Conservation (phyloP, 768 basidiomycete genomes). For the Exidia glandulosa region DNA sequence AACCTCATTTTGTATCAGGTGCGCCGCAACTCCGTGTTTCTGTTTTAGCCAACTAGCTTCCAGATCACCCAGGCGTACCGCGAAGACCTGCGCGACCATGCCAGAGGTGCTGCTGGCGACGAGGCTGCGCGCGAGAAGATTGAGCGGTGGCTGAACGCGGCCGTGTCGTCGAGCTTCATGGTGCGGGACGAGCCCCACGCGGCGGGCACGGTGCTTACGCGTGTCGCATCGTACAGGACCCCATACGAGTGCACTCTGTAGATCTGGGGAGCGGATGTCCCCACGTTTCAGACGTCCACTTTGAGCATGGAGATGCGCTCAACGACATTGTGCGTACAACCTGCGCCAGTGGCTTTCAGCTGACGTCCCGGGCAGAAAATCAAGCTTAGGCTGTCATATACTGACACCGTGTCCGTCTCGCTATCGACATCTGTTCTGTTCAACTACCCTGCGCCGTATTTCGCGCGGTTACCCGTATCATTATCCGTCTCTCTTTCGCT, state of each 20-base stretch:
- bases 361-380: slow-evolving; percentile 40
- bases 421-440: slow-evolving; percentile 73
- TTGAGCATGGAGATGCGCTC: slow-evolving; percentile 25
- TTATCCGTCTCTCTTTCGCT: slow-evolving; percentile 67
- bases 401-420: slow-evolving; percentile 73
- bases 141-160: slow-evolving; percentile 71
- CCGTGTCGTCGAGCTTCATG: slow-evolving; percentile 58
- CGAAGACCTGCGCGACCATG: slow-evolving; percentile 61
- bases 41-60: not conserved
- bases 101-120: slow-evolving; percentile 63
- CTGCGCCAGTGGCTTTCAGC: slow-evolving; percentile 7
- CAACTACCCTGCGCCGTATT: slow-evolving; percentile 75
- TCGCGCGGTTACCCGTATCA: slow-evolving; percentile 73
- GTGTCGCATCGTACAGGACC: slow-evolving; percentile 41
- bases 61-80: slow-evolving; percentile 67
- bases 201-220: not conserved
- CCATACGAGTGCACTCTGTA: slow-evolving; percentile 75
- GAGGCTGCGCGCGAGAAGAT: slow-evolving; percentile 71
- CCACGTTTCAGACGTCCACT: slow-evolving; percentile 56
- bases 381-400: slow-evolving; percentile 76
- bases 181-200: slow-evolving; percentile 27
- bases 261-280: slow-evolving; percentile 78
- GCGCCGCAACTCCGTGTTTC: slow-evolving; percentile 11
- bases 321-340: slow-evolving; percentile 7
- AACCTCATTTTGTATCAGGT: slow-evolving; percentile 80